phyloP scores from a whole-genome alignment of 2,329 filamentous ascomycete genomes.

The Fusarium caatingaense region DNA sequence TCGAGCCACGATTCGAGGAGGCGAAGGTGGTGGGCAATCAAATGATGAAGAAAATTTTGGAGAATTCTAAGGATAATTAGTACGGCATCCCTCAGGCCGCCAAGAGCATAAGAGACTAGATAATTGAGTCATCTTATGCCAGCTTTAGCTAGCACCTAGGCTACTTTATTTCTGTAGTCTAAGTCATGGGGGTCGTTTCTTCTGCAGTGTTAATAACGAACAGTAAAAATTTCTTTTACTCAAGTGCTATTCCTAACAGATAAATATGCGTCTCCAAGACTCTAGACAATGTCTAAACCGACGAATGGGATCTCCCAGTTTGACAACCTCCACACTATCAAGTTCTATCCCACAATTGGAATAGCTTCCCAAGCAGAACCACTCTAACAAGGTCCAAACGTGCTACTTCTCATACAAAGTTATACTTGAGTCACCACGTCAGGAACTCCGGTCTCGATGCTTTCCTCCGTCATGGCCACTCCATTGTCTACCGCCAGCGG shows the following conservation, averaged over 20 bases:
- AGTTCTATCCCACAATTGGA: background rate
- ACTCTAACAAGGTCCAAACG: background rate
- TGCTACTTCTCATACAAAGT: background rate
- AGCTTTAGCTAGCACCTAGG: background rate
- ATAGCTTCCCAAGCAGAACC: background rate
- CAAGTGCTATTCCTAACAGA: slow-evolving; percentile 5
- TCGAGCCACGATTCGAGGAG: slow-evolving; percentile 88
- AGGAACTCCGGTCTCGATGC: slow-evolving; percentile 59
- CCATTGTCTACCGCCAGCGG: slow-evolving; percentile 62
- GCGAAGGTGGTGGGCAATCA: slow-evolving; percentile 90
- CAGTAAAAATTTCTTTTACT: background rate
- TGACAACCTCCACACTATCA: slow-evolving; percentile 6
- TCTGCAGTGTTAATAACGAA: background rate
- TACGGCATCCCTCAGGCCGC: background rate
- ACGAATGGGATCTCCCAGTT: background rate
- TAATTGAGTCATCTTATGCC: background rate
- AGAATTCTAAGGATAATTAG: slow-evolving; percentile 69
- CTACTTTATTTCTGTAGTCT: background rate
- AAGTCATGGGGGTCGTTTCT: background rate
- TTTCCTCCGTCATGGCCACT: slow-evolving; percentile 68
- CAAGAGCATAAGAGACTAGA: background rate
- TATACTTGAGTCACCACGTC: slow-evolving; percentile 56
- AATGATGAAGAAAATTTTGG: slow-evolving; percentile 96
- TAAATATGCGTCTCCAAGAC: slow-evolving; percentile 11
- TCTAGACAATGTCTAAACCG: slow-evolving; percentile 9